These are phyloP conservation scores for Citrus trifoliata DNA, from an alignment of 345 rosid species.

Conservation along the genomic window DNA sequence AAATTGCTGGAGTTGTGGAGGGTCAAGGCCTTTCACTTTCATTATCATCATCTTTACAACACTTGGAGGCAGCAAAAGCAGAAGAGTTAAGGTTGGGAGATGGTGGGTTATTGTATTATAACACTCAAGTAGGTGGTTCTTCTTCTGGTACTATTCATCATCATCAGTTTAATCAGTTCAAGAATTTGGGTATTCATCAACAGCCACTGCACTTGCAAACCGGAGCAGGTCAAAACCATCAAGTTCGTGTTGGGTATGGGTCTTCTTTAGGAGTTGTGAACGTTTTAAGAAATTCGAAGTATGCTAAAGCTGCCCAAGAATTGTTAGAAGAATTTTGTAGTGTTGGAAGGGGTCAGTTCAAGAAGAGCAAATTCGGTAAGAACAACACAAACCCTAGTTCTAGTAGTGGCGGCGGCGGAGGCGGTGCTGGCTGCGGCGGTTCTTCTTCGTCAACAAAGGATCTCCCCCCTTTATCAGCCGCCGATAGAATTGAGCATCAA, in stretches of 20 bases:
- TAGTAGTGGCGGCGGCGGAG: conserved; percentile 32
- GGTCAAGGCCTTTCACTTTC: conserved; percentile 91
- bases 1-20: conserved; percentile 57
- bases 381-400: conserved; percentile 64
- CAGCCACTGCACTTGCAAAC: conserved; percentile 39
- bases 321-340: conserved; percentile 92
- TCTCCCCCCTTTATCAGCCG: conserved; percentile 59
- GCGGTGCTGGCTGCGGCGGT: conserved; percentile 32
- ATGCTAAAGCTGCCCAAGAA: conserved; percentile 74
- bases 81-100: conserved; percentile 74
- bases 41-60: conserved; percentile 72
- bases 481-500: conserved; percentile 93
- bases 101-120: conserved; percentile 43
- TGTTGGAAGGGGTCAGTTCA: conserved; percentile 79
- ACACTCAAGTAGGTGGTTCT: conserved; percentile 39
- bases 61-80: conserved; percentile 76
- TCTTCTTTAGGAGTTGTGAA: conserved; percentile 61
- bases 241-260: conserved; percentile 47
- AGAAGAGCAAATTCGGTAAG: conserved; percentile 52
- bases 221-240: conserved; percentile 38
- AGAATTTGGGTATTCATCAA: conserved; percentile 31
- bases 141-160: conserved; percentile 26
- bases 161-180: conserved; percentile 39
- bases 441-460: conserved; percentile 54
- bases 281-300: conserved; percentile 73